Base-by-base conservation (phyloP, 2,329 filamentous ascomycete genomes). In the Pseudogymnoascus sp. region DNA sequence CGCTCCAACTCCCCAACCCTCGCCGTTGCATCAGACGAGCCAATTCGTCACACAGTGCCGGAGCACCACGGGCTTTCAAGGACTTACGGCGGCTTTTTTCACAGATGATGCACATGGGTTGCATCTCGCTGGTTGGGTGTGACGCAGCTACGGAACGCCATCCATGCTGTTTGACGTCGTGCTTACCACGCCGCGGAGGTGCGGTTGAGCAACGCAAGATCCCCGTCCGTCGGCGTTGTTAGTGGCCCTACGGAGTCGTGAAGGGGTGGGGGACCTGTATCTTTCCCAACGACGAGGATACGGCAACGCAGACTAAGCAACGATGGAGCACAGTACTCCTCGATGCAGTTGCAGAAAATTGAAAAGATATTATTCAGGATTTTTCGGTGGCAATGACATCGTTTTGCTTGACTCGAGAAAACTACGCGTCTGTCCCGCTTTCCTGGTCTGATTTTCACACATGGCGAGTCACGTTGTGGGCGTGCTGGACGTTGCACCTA, bases 391-490 rank as follows among this genome's bases (percentile, higher is more conserved):
- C 25, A 8, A n/a, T 50, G 43, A 50, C 43, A 30, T 50, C 8
- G 43, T 18, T 33, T 33, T 54, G 28, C 47, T 54, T 33, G 47
- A 54, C 47, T 54, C 47, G n/a, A 22, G n/a, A n/a, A 54, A 22
- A 54, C 28, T 18, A 54, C 47, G 18, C 12, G n/a, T 22, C 14
- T 20, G n/a, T 54, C 47, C 47, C 47, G 25, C 43, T 50, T 50
- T 50, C n/a, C 43, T 50, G 25, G 25, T 54, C 14, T 54, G n/a
- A 54, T 33, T 54, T 54, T 33, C 47, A 54, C 47, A 54, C 28
- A 33, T 20, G 25, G 47, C 47, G 47, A 54, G 47, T 54, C 47
- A 54, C 47, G 47, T 54, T 33, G 47, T 54, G 47, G 47, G 47
- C 47, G 25, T 33, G 25, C 3, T 50, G 47, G 7, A 54, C 8